Conservation (phyloP, 805 yeast species). For the Barnettozyma pratensis region DNA sequence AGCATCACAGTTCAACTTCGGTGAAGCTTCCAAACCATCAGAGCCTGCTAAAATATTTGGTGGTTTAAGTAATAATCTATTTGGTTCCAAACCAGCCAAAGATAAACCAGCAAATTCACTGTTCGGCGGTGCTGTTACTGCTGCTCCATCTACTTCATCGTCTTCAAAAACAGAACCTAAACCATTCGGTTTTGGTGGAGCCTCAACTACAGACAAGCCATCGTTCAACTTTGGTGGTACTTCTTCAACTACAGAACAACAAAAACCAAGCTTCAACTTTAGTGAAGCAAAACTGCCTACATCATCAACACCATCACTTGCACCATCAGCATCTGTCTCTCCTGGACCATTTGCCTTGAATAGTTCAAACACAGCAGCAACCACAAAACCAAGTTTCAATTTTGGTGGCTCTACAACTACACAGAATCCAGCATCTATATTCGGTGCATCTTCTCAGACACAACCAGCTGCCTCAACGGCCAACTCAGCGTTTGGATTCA, state of each 20-base stretch:
- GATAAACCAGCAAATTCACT: neutral
- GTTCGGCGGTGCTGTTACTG: neutral
- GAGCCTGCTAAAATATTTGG: neutral
- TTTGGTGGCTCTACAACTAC: constrained; percentile 14
- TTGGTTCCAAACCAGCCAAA: constrained; percentile 1
- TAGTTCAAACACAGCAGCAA: neutral
- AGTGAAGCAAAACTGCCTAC: neutral
- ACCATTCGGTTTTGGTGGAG: too few species aligned
- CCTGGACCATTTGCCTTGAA: constrained; percentile 6
- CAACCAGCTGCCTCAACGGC: constrained; percentile 3
- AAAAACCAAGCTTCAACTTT: constrained; percentile 1
- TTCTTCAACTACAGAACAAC: neutral
- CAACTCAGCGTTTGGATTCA: constrained; percentile 15
- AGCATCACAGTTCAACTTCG: neutral
- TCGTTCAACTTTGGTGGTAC: constrained; percentile 1
- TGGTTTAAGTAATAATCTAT: neutral
- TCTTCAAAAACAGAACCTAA: too few species aligned
- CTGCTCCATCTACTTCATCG: neutral
- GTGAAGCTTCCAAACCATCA: neutral
- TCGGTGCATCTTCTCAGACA: constrained; percentile 7
- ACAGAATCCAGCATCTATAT: constrained; percentile 9
- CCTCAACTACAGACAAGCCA: neutral
- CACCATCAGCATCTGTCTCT: constrained; percentile 4
- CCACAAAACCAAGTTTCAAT: constrained; percentile 9
- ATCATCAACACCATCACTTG: neutral